These are phyloP conservation scores for Simplicillium sp. DNA, from an alignment of 2,329 filamentous ascomycete genomes.

Conservation along the genomic window DNA sequence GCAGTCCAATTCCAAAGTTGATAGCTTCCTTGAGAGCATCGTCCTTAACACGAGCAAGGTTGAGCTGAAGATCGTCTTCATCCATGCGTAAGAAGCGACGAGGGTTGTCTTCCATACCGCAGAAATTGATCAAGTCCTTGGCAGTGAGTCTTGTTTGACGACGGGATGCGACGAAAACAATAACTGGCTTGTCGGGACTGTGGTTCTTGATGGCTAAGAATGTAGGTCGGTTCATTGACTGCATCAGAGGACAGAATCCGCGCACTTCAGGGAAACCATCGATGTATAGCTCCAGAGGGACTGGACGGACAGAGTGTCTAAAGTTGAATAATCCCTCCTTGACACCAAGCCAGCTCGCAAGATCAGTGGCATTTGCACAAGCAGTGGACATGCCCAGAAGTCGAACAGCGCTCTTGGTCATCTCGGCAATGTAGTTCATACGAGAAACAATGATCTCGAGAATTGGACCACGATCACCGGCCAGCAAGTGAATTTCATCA, in stretches of 20 bases:
- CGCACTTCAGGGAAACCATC: slow-evolving; percentile 93
- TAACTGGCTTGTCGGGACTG: slow-evolving; percentile 92
- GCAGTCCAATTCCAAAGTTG: slow-evolving; percentile 91
- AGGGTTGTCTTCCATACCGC: slow-evolving; percentile 97
- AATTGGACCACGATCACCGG: slow-evolving; percentile 92
- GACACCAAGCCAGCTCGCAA: slow-evolving; percentile 94
- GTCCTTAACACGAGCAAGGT: slow-evolving; percentile 85
- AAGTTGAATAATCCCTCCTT: slow-evolving; percentile 97
- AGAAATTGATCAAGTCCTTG: slow-evolving; percentile 93
- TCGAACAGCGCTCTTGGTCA: slow-evolving; percentile 80
- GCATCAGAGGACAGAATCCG: slow-evolving; percentile 96
- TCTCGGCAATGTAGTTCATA: slow-evolving; percentile 98
- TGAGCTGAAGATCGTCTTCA: slow-evolving; percentile 84
- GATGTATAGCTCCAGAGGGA: slow-evolving; percentile 92
- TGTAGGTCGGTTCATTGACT: slow-evolving; percentile 96
- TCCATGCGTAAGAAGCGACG: slow-evolving; percentile 88
- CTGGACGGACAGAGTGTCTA: slow-evolving; percentile 89
- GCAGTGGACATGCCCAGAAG: slow-evolving; percentile 98
- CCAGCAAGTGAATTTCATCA: slow-evolving; percentile 96
- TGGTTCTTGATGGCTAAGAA: slow-evolving; percentile 96
- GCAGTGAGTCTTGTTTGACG: slow-evolving; percentile 91
- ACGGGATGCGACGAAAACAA: slow-evolving; percentile 94
- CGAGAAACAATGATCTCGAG: slow-evolving; percentile 88
- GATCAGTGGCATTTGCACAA: slow-evolving; percentile 87
- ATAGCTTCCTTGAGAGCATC: slow-evolving; percentile 88